Base-by-base conservation (phyloP, 345 rosid genomes). In the Murraya koenigii region DNA sequence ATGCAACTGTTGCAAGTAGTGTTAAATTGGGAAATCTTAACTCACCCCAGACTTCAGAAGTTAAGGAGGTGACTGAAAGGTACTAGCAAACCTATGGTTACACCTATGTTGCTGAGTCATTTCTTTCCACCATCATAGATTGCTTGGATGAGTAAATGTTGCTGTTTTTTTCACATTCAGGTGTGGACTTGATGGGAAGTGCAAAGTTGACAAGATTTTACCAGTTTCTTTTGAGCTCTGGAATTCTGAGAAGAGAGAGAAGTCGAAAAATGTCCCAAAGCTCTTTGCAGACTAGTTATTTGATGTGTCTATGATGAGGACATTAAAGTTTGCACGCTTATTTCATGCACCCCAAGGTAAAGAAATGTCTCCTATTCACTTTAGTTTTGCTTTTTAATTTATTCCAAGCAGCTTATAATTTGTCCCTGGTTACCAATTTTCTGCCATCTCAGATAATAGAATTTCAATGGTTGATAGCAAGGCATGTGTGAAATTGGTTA, bases 21-120 rank as follows among this genome's bases (percentile, higher is more conserved):
- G 41, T 55, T 59, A 25, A 38, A 19, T 19, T 22, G 44, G 71
- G 65, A 7, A 74, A 47, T 68, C 49, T 15, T 38, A 30, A 19
- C 63, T 39, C 41, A 39, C 59, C 23, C 5, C 49, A 38, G 19
- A n/a, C 66, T n/a, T 58, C 73, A 72, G 67, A 38, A 73, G 59
- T 32, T 64, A 2, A 33, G 35, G 28, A 20, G 41, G 69, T 74
- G 72, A 73, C 82, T 67, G 67, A 69, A 69, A 83, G 85, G 85
- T 83, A 19, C 17, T 22, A 35, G 49, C 39, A 11, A 32, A 66
- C 47, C 36, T 33, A 58, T 39, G 10, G 26, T 54, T 22, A 52
- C 54, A 49, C 71, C 49, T 59, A 28, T 49, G 44, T 2, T 59
- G 15, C 36, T 4, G 32, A 59, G 11, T 39, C 8, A 59, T 68